Conservation (phyloP, 495 filamentous ascomycete genomes). For the Baudoinia panamericana region DNA sequence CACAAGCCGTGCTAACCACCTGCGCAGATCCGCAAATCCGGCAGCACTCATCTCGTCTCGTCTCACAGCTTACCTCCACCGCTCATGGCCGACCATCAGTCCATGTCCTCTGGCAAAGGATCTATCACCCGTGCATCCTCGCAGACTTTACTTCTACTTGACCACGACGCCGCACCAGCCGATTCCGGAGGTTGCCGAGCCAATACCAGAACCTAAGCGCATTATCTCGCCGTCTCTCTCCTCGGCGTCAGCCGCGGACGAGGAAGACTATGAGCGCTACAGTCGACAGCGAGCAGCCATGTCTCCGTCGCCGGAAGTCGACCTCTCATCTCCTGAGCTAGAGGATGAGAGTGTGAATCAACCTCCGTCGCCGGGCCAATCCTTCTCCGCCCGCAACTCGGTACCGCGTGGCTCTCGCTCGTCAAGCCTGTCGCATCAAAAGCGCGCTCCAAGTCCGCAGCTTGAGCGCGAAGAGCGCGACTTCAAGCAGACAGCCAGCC, state of each 20-base stretch:
- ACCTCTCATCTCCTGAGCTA: conserved; percentile 76
- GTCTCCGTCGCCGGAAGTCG: conserved; percentile 84
- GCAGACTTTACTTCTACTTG: conserved; percentile 91
- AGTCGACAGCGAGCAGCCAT: conserved; percentile 56
- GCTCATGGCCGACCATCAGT: conserved; percentile 65
- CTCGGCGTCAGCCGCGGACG: conserved; percentile 55
- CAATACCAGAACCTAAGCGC: conserved; percentile 31
- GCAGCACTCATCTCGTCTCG: conserved; percentile 89
- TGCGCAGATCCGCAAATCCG: conserved; percentile 77
- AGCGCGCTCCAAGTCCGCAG: conserved; percentile 65
- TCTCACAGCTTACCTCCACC: conserved; percentile 75
- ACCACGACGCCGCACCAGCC: conserved; percentile 72
- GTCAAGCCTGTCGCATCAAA: conserved; percentile 42
- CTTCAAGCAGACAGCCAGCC: conserved; percentile 77
- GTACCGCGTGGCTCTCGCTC: conserved; percentile 23
- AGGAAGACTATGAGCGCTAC: conserved; percentile 39
- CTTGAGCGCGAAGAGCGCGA: conserved; percentile 93
- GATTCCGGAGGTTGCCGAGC: conserved; percentile 45
- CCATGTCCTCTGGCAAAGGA: conserved; percentile 88
- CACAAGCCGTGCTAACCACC: conserved; percentile 2
- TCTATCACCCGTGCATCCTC: conserved; percentile 79
- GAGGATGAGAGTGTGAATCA: conserved; percentile 52
- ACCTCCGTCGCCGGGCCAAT: conserved; percentile 43
- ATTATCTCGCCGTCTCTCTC: conserved; percentile 81
- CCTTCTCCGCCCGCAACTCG: conserved; percentile 40